Evolutionary conservation across 73 alveolate species (phyloP).

Genomic region (Tetrahymena malaccensis): DNA sequence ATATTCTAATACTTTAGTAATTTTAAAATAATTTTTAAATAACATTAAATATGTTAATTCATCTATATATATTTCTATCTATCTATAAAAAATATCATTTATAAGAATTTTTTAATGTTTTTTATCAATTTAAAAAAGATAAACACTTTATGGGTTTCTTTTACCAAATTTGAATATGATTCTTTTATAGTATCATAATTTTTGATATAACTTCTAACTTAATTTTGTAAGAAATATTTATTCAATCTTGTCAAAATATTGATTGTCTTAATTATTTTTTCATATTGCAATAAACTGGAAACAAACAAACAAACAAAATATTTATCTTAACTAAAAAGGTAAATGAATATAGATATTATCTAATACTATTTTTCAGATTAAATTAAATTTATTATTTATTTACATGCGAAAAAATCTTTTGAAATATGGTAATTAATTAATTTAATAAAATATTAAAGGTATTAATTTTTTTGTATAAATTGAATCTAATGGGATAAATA

Average conservation of each 20-base stretch:
- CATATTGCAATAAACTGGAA: constrained; percentile 54
- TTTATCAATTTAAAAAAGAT: no score
- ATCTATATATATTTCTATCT: no score
- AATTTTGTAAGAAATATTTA: constrained; percentile 8
- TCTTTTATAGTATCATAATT: neutral
- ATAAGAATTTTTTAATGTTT: no score
- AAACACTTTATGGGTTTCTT: neutral
- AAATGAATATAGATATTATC: constrained; percentile 46
- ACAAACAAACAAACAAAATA: constrained; percentile 51
- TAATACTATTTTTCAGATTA: neutral
- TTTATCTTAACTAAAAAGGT: constrained; percentile 51
- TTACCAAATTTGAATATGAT: neutral
- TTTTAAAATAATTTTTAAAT: no score
- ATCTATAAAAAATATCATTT: no score
- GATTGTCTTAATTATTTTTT: neutral
- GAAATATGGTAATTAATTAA: no score
- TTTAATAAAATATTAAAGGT: no score
- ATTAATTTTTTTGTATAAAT: no score
- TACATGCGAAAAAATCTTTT: neutral
- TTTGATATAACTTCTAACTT: neutral
- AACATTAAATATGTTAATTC: no score
- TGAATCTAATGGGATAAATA: no score
- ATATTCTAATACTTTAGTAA: no score
- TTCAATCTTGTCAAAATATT: neutral
- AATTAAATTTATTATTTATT: neutral